A percentile compares a stretch with the other conserved stretches of the same genome.
Conservation (phyloP, 2,329 filamentous ascomycete species). For the Dactylonectria macrodidyma region DNA sequence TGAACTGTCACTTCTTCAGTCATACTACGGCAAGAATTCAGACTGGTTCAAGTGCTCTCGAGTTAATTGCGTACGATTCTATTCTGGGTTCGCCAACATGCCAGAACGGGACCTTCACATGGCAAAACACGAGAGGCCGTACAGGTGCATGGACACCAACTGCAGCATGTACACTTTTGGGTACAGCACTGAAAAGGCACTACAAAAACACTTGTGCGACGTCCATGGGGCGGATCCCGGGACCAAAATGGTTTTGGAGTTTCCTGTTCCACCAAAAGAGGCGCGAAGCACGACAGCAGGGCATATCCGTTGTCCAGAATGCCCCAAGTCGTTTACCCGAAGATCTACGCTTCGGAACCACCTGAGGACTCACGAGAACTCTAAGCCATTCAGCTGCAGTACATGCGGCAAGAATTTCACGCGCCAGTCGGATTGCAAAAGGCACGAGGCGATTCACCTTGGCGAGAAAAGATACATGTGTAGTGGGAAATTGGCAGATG, state of each 20-base stretch:
- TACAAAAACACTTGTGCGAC: background rate
- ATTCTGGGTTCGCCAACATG: background rate
- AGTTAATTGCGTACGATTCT: conserved; percentile 16
- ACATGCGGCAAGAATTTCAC: background rate
- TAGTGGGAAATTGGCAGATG: background rate
- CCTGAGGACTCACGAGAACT: background rate
- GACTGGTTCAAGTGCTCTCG: conserved; percentile 20
- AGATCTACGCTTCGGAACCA: background rate
- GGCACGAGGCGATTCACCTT: background rate
- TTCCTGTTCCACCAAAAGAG: background rate
- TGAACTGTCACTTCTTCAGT: background rate
- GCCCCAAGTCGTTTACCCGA: background rate
- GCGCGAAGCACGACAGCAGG: background rate
- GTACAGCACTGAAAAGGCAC: background rate
- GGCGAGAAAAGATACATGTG: too few relatives aligned
- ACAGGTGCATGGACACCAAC: background rate
- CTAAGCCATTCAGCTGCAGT: background rate
- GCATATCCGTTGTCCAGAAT: background rate
- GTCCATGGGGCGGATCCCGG: background rate
- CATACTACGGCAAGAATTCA: conserved; percentile 15
- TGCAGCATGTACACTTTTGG: background rate
- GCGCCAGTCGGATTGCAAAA: background rate
- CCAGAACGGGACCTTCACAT: background rate
- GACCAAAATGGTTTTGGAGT: background rate
- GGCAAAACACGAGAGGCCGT: background rate